Evolutionary conservation across 768 basidiomycete species (phyloP), one percentile per base, ranked within the genome.

Genomic region (Russula vinacea): DNA sequence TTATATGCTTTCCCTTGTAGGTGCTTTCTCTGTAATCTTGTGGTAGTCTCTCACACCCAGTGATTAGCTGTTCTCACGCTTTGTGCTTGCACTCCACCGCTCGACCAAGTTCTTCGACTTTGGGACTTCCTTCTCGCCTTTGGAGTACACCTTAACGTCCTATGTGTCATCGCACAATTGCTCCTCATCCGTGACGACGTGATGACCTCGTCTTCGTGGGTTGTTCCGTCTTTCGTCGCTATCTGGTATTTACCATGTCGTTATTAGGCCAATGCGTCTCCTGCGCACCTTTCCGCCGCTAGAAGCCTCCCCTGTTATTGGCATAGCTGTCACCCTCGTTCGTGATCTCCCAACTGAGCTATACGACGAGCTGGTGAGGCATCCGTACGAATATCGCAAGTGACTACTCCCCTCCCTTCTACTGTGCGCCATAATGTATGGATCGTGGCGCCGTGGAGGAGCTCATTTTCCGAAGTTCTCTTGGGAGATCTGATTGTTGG

Each of bases 101-200:
- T 99, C 11, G 90, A 94, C 72, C 91, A 98, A 77, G 96, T 98
- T 29, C 80, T 99, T 33, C 88, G 88, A 68, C 78, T 99, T 58
- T 99, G 97, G 96, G 97, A 99, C 74, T 99, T 98, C 73, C 81
- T 99, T 10, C 81, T 99, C 32, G 93, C 96, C 4, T 98, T 95
- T 71, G 97, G 97, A 16, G 91, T 95, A 26, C 97, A 98, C 71
- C 80, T 99, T 22, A 99, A 99, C 71, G 89, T 99, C 13, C 80
- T 99, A 17, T 98, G 95, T 71, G 94, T 98, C 3, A 98, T 98
- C 65, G 96, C 97, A 8, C 97, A 98, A 71, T 77, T 99, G 5
- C 74, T 95, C 4, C 82, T 96, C 13, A 96, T 98, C 76, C 81
- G 94, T 63, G 89, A 92, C 51, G 91, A 94, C 52, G 84, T 99